phyloP scores from a whole-genome alignment of 257 asterid genomes.

The Coffea eugenioides region DNA sequence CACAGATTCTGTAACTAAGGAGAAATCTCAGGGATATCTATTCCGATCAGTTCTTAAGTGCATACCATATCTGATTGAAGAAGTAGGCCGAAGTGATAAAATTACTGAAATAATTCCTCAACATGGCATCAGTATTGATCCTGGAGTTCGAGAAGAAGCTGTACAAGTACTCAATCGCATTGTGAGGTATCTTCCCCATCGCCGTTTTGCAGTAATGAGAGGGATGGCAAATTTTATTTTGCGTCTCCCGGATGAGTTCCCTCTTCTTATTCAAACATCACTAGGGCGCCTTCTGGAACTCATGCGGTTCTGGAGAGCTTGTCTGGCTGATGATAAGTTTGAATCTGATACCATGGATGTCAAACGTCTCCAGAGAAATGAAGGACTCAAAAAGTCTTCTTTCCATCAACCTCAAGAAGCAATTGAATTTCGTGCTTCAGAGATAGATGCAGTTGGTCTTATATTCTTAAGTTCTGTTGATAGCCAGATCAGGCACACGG shows the following conservation, averaged over 20 bases:
- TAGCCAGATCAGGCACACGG: slow-evolving; percentile 98
- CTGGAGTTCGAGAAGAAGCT: slow-evolving; percentile 99
- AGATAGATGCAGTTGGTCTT: slow-evolving; percentile 98
- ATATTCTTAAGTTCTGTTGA: slow-evolving; percentile 96
- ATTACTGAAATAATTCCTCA: slow-evolving; percentile 97
- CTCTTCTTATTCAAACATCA: slow-evolving; percentile 97
- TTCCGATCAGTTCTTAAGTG: slow-evolving; percentile 96
- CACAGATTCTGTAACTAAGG: slow-evolving; percentile 92
- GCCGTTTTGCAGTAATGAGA: slow-evolving; percentile 97
- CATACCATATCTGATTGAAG: slow-evolving; percentile 98
- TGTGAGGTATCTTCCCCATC: slow-evolving; percentile 88
- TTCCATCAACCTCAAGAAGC: slow-evolving; percentile 79
- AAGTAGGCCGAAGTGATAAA: slow-evolving; percentile 97
- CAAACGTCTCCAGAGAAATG: slow-evolving; percentile 81
- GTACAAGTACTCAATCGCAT: slow-evolving; percentile 94
- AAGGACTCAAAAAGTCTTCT: slow-evolving; percentile 85
- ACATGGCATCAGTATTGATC: slow-evolving; percentile 98
- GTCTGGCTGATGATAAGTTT: slow-evolving; percentile 70
- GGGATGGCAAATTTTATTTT: slow-evolving; percentile 92
- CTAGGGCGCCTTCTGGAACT: slow-evolving; percentile 96
- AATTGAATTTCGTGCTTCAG: slow-evolving; percentile 86
- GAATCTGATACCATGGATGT: slow-evolving; percentile 53
- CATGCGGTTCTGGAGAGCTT: slow-evolving; percentile 98
- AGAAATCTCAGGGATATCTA: slow-evolving; percentile 96
- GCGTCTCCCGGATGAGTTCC: slow-evolving; percentile 97